phyloP scores from a whole-genome alignment of 768 basidiomycete species.

The Pulveroboletus sp. region DNA sequence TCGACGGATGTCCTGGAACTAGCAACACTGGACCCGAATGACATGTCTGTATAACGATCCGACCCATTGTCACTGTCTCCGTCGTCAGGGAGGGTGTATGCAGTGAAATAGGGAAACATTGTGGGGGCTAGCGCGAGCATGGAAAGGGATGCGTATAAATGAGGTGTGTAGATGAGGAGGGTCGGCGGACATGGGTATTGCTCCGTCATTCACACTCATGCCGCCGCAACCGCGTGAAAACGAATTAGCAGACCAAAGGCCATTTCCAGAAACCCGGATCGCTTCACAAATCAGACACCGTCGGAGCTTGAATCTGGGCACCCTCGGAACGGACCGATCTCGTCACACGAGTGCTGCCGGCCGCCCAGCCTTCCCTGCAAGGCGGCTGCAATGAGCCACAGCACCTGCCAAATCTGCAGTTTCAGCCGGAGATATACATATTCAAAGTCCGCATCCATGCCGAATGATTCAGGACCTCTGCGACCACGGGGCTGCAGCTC shows the following conservation, averaged over 20 bases:
- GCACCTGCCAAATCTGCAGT: neutral
- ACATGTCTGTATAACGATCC: constrained; percentile 38
- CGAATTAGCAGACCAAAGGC: constrained; percentile 10
- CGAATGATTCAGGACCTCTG: neutral
- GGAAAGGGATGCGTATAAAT: constrained; percentile 20
- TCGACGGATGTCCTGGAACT: constrained; percentile 58
- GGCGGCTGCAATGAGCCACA: neutral
- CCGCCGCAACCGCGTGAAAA: constrained; percentile 28
- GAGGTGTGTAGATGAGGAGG: constrained; percentile 14
- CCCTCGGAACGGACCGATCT: neutral
- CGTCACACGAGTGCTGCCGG: neutral
- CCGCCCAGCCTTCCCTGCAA: too few species aligned
- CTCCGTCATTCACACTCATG: constrained; percentile 25
- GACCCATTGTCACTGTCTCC: constrained; percentile 44
- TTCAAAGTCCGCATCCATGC: neutral
- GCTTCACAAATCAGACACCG: neutral
- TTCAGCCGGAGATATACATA: neutral
- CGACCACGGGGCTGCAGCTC: too few species aligned
- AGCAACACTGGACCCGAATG: constrained; percentile 36
- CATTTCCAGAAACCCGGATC: neutral
- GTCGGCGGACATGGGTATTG: constrained; percentile 32
- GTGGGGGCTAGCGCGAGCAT: constrained; percentile 10
- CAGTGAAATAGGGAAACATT: constrained; percentile 11
- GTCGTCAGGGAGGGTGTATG: constrained; percentile 34
- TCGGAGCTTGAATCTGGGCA: neutral